These are phyloP conservation scores for Mychonastes homosphaera DNA, from an alignment of 139 green algal genomes.

Conservation along the genomic window DNA sequence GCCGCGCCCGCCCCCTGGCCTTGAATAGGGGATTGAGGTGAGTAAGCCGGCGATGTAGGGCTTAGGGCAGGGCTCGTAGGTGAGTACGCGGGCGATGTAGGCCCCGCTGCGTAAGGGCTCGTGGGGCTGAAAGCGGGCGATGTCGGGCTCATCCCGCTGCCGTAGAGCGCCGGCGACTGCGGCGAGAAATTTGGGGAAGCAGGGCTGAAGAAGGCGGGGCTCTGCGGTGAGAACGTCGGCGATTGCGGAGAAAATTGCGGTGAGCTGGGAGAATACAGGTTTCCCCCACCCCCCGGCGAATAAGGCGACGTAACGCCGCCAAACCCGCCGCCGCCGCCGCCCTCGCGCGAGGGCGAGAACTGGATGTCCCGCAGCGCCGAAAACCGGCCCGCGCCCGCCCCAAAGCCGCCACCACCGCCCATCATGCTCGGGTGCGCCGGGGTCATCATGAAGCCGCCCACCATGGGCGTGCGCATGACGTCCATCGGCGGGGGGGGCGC, in stretches of 20 bases:
- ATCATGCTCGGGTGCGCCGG: not conserved
- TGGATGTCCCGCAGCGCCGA: slow-evolving; percentile 13
- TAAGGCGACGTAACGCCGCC: slow-evolving; percentile 5
- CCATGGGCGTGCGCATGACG: slow-evolving; percentile 28
- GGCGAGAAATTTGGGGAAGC: slow-evolving; percentile 54
- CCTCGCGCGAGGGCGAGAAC: slow-evolving; percentile 17
- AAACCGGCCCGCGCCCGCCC: not conserved
- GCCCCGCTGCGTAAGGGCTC: slow-evolving; percentile 41
- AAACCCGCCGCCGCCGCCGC: too few relatives aligned
- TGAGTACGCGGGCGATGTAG: slow-evolving; percentile 48
- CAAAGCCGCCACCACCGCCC: not conserved
- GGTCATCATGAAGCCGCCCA: not conserved
- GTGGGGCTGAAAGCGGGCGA: slow-evolving; percentile 54
- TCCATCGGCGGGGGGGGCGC: slow-evolving; percentile 30
- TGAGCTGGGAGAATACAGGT: slow-evolving; percentile 34
- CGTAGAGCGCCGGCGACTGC: slow-evolving; percentile 33
- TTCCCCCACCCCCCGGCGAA: slow-evolving; percentile 14
- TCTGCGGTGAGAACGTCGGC: slow-evolving; percentile 58
- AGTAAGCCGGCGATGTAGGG: slow-evolving; percentile 47
- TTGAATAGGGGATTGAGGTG: slow-evolving; percentile 28
- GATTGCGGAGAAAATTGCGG: slow-evolving; percentile 35
- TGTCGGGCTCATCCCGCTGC: slow-evolving; percentile 45
- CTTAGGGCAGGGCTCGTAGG: slow-evolving; percentile 44
- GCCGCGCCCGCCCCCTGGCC: slow-evolving; percentile 17
- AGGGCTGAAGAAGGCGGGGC: slow-evolving; percentile 53